Evolutionary conservation across 768 basidiomycete species (phyloP).

Genomic region (Nevesoporus exiguus): DNA sequence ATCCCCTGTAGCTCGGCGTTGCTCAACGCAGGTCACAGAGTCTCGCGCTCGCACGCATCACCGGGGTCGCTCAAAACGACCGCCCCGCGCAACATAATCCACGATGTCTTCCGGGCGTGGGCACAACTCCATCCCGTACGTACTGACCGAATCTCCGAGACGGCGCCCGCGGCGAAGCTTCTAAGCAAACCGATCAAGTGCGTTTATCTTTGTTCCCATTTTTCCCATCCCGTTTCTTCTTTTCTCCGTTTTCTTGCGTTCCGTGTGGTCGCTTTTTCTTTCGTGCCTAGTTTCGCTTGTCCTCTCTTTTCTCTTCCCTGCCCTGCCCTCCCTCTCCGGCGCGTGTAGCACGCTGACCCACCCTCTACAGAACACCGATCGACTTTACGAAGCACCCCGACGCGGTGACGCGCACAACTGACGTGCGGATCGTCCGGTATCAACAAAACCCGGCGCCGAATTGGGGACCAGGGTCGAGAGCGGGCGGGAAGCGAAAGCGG

Average conservation of each 20-base stretch:
- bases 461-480: conserved; percentile 87
- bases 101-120: conserved; percentile 86
- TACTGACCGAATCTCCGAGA: conserved; percentile 74
- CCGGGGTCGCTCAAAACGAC: conserved; percentile 91
- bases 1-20: conserved; percentile 70
- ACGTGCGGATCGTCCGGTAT: conserved; percentile 80
- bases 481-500: conserved; percentile 39
- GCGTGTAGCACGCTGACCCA: background rate
- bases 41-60: conserved; percentile 89
- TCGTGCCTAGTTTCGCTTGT: background rate
- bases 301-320: background rate
- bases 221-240: background rate
- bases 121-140: conserved; percentile 79
- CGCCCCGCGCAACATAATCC: conserved; percentile 64
- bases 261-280: background rate
- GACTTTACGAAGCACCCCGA: conserved; percentile 75
- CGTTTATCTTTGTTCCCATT: conserved; percentile 16
- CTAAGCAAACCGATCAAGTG: conserved; percentile 69
- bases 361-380: conserved; percentile 41
- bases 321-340: background rate
- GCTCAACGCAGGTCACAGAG: conserved; percentile 75
- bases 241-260: no score
- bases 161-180: conserved; percentile 66
- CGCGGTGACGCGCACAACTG: conserved; percentile 54
- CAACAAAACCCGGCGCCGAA: conserved; percentile 87